Conservation (phyloP, 2,329 filamentous ascomycete species). For the Paracorniculantispora psalliotae region DNA sequence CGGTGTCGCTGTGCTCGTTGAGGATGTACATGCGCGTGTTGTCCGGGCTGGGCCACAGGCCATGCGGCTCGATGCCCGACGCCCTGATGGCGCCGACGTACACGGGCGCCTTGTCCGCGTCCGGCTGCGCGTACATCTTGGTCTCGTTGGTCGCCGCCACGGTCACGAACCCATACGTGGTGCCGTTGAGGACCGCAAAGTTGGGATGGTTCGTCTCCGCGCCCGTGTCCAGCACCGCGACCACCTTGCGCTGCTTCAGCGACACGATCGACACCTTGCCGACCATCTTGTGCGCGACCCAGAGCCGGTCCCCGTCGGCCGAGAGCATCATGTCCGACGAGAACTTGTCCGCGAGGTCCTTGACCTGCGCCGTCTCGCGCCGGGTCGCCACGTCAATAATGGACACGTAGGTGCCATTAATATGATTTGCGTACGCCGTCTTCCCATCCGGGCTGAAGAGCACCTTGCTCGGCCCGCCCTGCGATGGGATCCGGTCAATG, state of each 20-base stretch:
- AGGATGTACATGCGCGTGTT: slow-evolving; percentile 15
- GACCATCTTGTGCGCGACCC: slow-evolving; percentile 15
- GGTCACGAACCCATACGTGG: slow-evolving; percentile 14
- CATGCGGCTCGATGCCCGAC: slow-evolving; percentile 15
- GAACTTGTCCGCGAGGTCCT: slow-evolving; percentile 11
- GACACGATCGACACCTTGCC: slow-evolving; percentile 15
- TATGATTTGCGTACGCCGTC: slow-evolving; percentile 16
- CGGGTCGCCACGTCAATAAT: slow-evolving; percentile 15
- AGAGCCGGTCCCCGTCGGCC: slow-evolving; percentile 12
- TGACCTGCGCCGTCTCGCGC: slow-evolving; percentile 6
- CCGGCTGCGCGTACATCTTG: slow-evolving; percentile 13
- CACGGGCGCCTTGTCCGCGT: slow-evolving; percentile 1
- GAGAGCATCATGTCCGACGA: slow-evolving; percentile 18
- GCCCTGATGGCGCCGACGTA: slow-evolving; percentile 11
- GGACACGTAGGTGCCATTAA: slow-evolving; percentile 14
- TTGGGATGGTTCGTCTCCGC: slow-evolving; percentile 16
- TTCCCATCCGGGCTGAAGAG: slow-evolving; percentile 16
- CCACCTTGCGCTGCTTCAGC: not conserved
- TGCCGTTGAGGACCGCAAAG: slow-evolving; percentile 13
- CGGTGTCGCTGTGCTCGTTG: slow-evolving; percentile 16
- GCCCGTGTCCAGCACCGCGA: slow-evolving; percentile 13
- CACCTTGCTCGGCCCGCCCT: slow-evolving; percentile 16
- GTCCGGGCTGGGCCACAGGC: slow-evolving; percentile 16
- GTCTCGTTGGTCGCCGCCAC: slow-evolving; percentile 14
- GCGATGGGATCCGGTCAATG: slow-evolving; percentile 10